phyloP scores from a whole-genome alignment of 768 basidiomycete genomes.

The Boletellus ananas region DNA sequence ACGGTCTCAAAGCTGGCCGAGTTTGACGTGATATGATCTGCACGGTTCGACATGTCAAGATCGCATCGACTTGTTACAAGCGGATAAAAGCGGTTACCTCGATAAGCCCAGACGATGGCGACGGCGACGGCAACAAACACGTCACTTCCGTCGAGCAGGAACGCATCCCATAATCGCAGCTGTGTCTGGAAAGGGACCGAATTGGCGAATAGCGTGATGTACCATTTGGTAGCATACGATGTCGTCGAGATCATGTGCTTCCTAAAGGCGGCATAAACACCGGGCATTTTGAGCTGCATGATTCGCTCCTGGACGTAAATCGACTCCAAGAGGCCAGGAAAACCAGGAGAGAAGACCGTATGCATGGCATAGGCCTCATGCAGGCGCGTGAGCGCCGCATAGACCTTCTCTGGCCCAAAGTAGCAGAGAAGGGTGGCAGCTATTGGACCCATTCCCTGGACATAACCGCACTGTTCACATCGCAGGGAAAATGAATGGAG shows the following conservation, averaged over 20 bases:
- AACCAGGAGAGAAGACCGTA: conserved; percentile 85
- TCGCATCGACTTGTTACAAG: background rate
- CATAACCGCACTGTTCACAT: conserved; percentile 89
- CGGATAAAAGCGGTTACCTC: conserved; percentile 49
- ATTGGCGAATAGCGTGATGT: conserved; percentile 95
- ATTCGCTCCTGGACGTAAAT: conserved; percentile 94
- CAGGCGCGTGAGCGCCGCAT: conserved; percentile 78
- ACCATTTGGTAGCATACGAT: conserved; percentile 98
- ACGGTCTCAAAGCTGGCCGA: conserved; percentile 89
- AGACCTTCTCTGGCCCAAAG: conserved; percentile 85
- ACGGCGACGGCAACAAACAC: conserved; percentile 81
- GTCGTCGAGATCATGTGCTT: conserved; percentile 90
- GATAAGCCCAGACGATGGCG: conserved; percentile 88
- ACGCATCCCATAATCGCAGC: conserved; percentile 91
- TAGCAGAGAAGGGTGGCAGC: conserved; percentile 94
- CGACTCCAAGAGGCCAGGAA: conserved; percentile 92
- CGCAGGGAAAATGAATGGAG: conserved; percentile 85
- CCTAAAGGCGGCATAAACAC: conserved; percentile 80
- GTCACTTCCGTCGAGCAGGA: conserved; percentile 87
- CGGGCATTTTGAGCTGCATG: conserved; percentile 84
- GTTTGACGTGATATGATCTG: conserved; percentile 80
- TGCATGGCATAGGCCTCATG: conserved; percentile 90
- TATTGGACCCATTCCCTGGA: conserved; percentile 98
- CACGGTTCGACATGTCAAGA: conserved; percentile 1
- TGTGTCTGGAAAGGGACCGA: conserved; percentile 95